These are phyloP conservation scores for Shiraia bambusicola DNA, from an alignment of 2,329 filamentous ascomycete genomes.

Conservation along the genomic window DNA sequence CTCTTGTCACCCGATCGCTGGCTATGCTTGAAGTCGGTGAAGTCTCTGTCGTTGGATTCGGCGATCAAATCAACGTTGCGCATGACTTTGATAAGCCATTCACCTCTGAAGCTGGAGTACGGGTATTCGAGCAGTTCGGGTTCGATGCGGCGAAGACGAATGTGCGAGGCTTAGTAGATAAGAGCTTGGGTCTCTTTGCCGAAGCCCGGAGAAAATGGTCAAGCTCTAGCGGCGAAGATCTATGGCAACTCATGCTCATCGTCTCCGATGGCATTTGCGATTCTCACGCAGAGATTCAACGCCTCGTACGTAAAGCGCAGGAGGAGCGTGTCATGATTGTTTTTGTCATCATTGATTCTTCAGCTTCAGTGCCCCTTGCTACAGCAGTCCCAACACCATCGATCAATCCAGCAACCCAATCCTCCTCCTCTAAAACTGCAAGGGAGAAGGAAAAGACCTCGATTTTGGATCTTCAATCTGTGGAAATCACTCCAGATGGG, in stretches of 20 bases:
- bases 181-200: constrained; percentile 79
- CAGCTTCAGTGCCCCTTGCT: constrained; percentile 17
- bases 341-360: constrained; percentile 88
- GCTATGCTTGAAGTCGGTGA: constrained; percentile 94
- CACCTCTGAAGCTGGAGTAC: constrained; percentile 76
- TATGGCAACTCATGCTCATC: constrained; percentile 94
- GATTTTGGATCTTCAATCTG: constrained; percentile 86
- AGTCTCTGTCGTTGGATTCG: constrained; percentile 88
- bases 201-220: constrained; percentile 66
- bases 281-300: constrained; percentile 78
- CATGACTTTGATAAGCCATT: constrained; percentile 85
- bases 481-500: constrained; percentile 71
- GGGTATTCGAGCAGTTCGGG: constrained; percentile 78
- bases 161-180: constrained; percentile 73
- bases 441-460: constrained; percentile 59
- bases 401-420: constrained; percentile 8
- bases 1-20: constrained; percentile 83
- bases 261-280: constrained; percentile 94
- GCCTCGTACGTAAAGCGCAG: constrained; percentile 81
- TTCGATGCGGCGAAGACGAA: constrained; percentile 88
- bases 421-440: constrained; percentile 19
- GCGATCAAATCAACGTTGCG: constrained; percentile 76
- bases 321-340: constrained; percentile 97
- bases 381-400: constrained; percentile 6
- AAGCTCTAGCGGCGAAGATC: constrained; percentile 59